These are phyloP conservation scores for Citrus hindsii DNA, from an alignment of 345 rosid species.

Conservation along the genomic window DNA sequence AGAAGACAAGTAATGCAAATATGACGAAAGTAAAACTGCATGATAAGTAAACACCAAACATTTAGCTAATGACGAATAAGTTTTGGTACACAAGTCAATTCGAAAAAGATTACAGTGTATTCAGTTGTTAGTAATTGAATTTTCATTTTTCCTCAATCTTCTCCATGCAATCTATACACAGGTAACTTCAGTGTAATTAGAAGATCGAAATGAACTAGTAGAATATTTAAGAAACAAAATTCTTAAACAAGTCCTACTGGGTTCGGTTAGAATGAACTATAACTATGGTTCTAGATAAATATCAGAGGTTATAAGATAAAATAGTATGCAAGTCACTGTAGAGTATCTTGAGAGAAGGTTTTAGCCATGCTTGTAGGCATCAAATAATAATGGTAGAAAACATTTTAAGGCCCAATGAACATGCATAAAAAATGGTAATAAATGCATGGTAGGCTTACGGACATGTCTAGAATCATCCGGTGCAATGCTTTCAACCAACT, in stretches of 20 bases:
- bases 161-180: not conserved
- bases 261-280: no score
- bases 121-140: not conserved
- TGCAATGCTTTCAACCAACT: conserved; percentile 36
- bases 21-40: not conserved
- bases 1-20: not conserved
- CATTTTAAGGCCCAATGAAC: no score
- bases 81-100: not conserved
- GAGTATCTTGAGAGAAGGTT: not conserved
- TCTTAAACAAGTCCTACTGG: no score
- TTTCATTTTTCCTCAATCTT: no score
- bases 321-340: no score
- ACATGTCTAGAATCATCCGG: conserved; percentile 46
- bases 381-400: not conserved
- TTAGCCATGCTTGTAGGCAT: not conserved
- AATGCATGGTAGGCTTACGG: not conserved
- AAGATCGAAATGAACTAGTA: not conserved
- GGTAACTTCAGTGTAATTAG: not conserved
- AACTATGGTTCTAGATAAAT: no score
- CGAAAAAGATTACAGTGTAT: not conserved
- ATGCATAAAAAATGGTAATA: no score
- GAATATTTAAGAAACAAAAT: no score
- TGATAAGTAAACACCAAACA: not conserved
- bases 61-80: not conserved
- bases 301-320: no score